Evolutionary conservation across 192 early-diverging fungal species (phyloP).

Genomic region (Radiomyces spectabilis): DNA sequence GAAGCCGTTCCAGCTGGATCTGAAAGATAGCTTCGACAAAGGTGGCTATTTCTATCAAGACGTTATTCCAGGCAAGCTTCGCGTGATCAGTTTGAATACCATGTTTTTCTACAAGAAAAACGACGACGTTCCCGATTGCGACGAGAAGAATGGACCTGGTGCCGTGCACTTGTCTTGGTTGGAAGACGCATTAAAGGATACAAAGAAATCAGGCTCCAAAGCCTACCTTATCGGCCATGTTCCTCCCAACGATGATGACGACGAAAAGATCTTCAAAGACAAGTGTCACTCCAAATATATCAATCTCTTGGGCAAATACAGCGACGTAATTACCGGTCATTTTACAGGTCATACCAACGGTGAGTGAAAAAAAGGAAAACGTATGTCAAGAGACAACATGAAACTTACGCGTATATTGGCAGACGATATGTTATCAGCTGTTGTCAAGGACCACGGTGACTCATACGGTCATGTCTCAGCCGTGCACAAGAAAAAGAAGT

Average conservation of each 20-base stretch:
- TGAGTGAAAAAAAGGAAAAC: conserved; percentile 3
- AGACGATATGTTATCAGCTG: conserved; percentile 18
- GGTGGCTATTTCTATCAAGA: conserved; percentile 34
- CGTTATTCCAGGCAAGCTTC: conserved; percentile 8
- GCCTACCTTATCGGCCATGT: conserved; percentile 24
- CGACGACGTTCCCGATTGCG: conserved; percentile 15
- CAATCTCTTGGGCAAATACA: conserved; percentile 23
- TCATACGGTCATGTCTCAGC: conserved; percentile 2
- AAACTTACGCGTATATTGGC: neutral
- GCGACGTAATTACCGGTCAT: conserved; percentile 24
- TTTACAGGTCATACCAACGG: conserved; percentile 32
- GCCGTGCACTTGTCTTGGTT: conserved; percentile 21
- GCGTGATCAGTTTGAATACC: conserved; percentile 19
- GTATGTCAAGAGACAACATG: neutral
- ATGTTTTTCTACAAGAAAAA: conserved; percentile 31
- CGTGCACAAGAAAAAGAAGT: neutral
- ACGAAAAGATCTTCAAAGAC: conserved; percentile 1
- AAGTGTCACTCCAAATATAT: conserved; percentile 17
- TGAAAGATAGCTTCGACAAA: conserved; percentile 4
- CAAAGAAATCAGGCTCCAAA: conserved; percentile 1
- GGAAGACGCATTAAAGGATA: conserved; percentile 1
- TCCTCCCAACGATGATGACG: conserved; percentile 20
- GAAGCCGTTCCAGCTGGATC: conserved; percentile 23
- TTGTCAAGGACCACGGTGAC: conserved; percentile 3
- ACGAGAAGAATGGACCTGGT: conserved; percentile 10